Base-by-base conservation (phyloP, 208 protist genomes). In the Leptomonas pyrrhocoris region DNA sequence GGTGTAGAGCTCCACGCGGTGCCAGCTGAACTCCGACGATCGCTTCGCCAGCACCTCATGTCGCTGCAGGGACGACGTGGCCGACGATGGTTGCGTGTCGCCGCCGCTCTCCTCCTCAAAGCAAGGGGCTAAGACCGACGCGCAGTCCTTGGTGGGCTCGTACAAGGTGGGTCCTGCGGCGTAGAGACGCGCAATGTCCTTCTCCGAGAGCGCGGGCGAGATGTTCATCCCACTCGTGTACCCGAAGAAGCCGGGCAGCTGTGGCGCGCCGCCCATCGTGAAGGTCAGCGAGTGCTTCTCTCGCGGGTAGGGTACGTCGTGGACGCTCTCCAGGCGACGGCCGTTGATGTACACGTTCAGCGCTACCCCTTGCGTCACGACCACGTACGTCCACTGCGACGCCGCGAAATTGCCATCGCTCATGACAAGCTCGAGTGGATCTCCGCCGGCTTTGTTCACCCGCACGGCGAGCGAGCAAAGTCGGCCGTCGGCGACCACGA, bases 301-400 rank as follows among this genome's bases (percentile, higher is more conserved):
- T 68, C 90, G 88, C 5, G 87, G 89, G 48, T 88, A 93, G 13
- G 85, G 81, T 19, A 81, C 69, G 50, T 63, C 80, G 43, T 85
- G 55, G 5, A 74, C 72, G 27, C 58, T 74, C 59, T 65, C 63
- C 36, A 83, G 62, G 19, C 74, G 68, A 25, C 77, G 38, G 19
- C 92, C 89, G 72, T 96, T 93, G 56, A 96, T 68, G 77, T 84
- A 94, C 12, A 94, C 64, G 64, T 72, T 74, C 38, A 92, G 67
- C 8, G 80, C 77, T 18, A 90, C 55, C 56, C 63, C 77, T 48
- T 94, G 88, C 23, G 80, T 84, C 60, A 94, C 81, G 18, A 74
- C 86, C n/a, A 96, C 61, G 73, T 96, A 87, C 34, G 87, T 83
- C 89, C 92, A 96, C 46, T 74, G 66, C 56, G 90, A 83, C 13